These are phyloP conservation scores for Stephanodiscus minutulus DNA, from an alignment of 108 stramenopile genomes.

Conservation along the genomic window DNA sequence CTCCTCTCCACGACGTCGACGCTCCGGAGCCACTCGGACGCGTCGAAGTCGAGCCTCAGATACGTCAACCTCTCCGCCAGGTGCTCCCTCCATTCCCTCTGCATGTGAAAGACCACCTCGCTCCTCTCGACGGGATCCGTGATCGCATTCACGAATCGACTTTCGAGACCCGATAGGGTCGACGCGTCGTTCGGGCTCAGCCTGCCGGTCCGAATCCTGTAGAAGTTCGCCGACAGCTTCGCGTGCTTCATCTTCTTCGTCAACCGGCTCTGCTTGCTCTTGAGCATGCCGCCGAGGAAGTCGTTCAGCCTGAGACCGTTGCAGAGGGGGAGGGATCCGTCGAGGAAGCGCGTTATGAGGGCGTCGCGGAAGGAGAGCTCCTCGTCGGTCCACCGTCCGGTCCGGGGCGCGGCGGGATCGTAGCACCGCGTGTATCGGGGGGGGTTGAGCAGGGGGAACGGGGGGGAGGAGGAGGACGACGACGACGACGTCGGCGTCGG, in stretches of 20 bases:
- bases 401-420: conserved; percentile 50
- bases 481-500: not conserved
- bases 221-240: conserved; percentile 61
- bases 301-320: conserved; percentile 86
- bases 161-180: conserved; percentile 66
- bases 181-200: not conserved
- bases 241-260: conserved; percentile 94
- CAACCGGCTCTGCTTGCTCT: conserved; percentile 85
- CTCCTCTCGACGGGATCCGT: conserved; percentile 70
- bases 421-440: conserved; percentile 12
- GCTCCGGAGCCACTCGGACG: conserved; percentile 68
- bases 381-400: conserved; percentile 87
- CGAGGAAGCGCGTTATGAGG: conserved; percentile 67
- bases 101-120: conserved; percentile 86
- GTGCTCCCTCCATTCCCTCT: conserved; percentile 85
- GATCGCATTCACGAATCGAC: conserved; percentile 65
- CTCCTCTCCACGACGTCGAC: conserved; percentile 81
- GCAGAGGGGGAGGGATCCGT: conserved; percentile 67
- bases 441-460: not conserved
- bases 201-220: not conserved
- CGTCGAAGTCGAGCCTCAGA: conserved; percentile 69
- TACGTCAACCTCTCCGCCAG: conserved; percentile 65
- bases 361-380: conserved; percentile 81
- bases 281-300: conserved; percentile 80
- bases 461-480: not conserved